phyloP scores from a whole-genome alignment of 1,139 yeast genomes.

The Kluyveromyces sp. region DNA sequence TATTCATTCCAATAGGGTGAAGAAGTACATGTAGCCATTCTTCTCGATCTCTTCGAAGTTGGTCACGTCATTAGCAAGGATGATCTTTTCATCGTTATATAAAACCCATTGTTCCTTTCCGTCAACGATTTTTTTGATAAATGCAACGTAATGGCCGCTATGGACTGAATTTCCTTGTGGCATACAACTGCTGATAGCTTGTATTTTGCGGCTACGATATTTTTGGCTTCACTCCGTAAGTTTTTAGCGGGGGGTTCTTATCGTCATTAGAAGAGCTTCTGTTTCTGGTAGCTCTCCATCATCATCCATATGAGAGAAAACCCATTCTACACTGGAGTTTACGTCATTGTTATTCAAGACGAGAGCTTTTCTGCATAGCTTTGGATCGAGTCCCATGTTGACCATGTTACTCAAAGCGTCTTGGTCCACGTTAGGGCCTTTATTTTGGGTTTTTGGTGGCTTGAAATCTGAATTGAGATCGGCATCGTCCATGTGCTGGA shows the following conservation, averaged over 20 bases:
- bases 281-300: conserved; percentile 33
- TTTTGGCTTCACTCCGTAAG: not conserved
- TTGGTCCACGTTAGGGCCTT: conserved; percentile 33
- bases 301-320: conserved; percentile 70
- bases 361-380: conserved; percentile 64
- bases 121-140: conserved; percentile 42
- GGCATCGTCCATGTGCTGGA: conserved; percentile 79
- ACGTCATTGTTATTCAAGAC: conserved; percentile 48
- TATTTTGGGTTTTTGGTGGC: conserved; percentile 14
- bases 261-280: not conserved
- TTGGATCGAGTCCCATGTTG: conserved; percentile 67
- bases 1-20: conserved; percentile 4
- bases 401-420: conserved; percentile 40
- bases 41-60: conserved; percentile 55
- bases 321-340: conserved; percentile 85
- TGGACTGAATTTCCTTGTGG: conserved; percentile 89
- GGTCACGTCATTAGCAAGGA: conserved; percentile 50
- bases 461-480: conserved; percentile 61
- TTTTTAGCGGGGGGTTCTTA: conserved; percentile 6
- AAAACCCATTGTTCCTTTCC: conserved; percentile 62
- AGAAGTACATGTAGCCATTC: conserved; percentile 53
- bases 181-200: conserved; percentile 67
- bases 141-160: conserved; percentile 93
- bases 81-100: conserved; percentile 92
- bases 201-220: conserved; percentile 36